These are phyloP conservation scores for Lithospermum erythrorhizon DNA, from an alignment of 257 asterid genomes.

Conservation along the genomic window DNA sequence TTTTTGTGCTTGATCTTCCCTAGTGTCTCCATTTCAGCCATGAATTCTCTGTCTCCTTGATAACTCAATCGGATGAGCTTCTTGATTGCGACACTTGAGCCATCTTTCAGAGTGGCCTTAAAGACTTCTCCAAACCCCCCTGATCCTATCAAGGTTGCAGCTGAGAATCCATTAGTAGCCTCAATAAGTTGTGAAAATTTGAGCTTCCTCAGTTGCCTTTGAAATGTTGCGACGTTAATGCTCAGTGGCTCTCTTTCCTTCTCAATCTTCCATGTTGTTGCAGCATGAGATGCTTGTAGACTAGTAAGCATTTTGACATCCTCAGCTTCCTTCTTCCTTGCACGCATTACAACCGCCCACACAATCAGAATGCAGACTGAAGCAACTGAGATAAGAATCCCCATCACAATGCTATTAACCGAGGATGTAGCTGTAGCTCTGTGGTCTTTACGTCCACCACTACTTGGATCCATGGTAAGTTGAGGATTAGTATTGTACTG, in stretches of 20 bases:
- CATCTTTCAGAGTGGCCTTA: constrained; percentile 79
- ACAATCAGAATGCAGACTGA: constrained; percentile 56
- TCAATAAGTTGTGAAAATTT: constrained; percentile 81
- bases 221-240: constrained; percentile 89
- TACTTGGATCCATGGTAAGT: constrained; percentile 14
- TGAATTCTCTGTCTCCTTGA: constrained; percentile 87
- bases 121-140: constrained; percentile 96
- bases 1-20: constrained; percentile 88
- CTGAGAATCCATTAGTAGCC: constrained; percentile 87
- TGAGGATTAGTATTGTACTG: constrained; percentile 29
- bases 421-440: constrained; percentile 36
- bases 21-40: constrained; percentile 94
- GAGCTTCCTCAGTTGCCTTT: constrained; percentile 63
- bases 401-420: constrained; percentile 84
- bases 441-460: constrained; percentile 13
- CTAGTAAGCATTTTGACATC: constrained; percentile 70
- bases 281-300: constrained; percentile 52
- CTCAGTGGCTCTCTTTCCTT: constrained; percentile 96
- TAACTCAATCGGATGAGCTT: constrained; percentile 66
- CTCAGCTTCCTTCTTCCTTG: constrained; percentile 55
- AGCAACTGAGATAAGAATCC: constrained; percentile 66
- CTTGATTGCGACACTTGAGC: constrained; percentile 88
- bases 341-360: constrained; percentile 74
- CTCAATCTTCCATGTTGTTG: constrained; percentile 90
- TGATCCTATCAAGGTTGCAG: constrained; percentile 75